Base-by-base conservation (phyloP, 371 early-diverging fungal species). In the Mortierella sp. region DNA sequence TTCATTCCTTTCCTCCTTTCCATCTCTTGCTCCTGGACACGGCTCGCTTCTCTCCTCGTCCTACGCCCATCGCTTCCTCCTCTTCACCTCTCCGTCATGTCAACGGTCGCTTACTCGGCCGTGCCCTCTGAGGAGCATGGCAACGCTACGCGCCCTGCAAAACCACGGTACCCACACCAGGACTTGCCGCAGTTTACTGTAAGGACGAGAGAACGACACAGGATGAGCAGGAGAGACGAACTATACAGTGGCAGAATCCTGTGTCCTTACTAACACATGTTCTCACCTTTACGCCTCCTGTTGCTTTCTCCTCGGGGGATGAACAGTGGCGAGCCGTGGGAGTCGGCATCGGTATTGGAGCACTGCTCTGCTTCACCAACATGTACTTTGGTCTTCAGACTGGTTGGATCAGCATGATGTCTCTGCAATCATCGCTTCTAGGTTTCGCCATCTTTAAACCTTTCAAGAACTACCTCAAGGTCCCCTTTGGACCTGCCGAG, bases 401-500 rank as follows among this genome's bases (percentile, higher is more conserved):
- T 45, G 94, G 94, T 0, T 94, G 94, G 94, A 92, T 94, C 52
- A 86, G 87, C 31, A 92, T 94, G 94, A 92, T 92, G 92, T 90
- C 91, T 5, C 79, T 94, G n/a, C 94, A 92, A 68, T 88, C 93
- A 16, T 91, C 93, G 0, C 78, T 94, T 7, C 80, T 94, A 0
- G 93, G 92, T 0, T 94, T 88, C 67, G 92, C 90, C 16, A 79
- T 92, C 22, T 91, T 93, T 73, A 90, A 90, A 53, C 83, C 87
- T 2, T 70, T 85, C 39, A 84, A 86, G 59, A 79, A 64, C 3
- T 74, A 78, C 29, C 77, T 90, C 7, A 54, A 67, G 4, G 60
- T 77, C 10, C 84, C 85, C 16, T 94, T 92, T 74, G 87, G 90
- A 0, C 90, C 91, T 1, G 86, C 88, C 0, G 94, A 94, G 69